These are phyloP conservation scores for Arthrobotrys sphaeroides DNA, from an alignment of 2,329 filamentous ascomycete species.

Conservation along the genomic window DNA sequence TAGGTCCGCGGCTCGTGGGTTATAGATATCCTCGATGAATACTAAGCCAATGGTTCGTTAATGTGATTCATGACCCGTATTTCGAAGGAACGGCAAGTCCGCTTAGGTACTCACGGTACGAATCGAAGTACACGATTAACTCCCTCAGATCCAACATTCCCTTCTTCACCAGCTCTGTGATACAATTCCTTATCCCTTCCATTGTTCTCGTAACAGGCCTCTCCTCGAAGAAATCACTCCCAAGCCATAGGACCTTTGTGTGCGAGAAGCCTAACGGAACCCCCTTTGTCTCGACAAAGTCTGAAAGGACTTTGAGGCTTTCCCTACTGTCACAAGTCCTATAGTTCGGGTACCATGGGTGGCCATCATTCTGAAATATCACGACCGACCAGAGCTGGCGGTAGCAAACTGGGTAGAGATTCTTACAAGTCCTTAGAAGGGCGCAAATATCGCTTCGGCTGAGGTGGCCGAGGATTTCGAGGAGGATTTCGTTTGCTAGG, in stretches of 20 bases:
- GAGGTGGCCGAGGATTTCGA: background rate
- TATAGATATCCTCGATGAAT: no score
- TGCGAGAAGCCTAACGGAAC: no score
- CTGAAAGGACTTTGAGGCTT: background rate
- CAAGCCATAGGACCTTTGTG: no score
- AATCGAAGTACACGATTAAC: background rate
- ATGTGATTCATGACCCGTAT: no score
- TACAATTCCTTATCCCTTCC: no score
- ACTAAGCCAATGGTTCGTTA: no score
- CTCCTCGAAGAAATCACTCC: no score
- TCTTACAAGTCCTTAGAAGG: background rate
- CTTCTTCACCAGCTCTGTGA: background rate
- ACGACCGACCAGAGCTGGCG: background rate
- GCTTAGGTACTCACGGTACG: background rate
- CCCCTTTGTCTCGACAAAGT: background rate
- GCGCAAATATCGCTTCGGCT: background rate
- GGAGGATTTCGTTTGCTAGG: background rate
- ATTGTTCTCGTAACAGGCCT: no score
- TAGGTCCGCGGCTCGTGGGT: no score
- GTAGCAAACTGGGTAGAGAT: background rate
- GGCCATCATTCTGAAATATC: background rate
- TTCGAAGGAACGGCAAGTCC: background rate
- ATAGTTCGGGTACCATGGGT: background rate
- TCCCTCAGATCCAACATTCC: background rate
- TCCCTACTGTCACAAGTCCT: background rate